Base-by-base conservation (phyloP, 352 stramenopile genomes). In the Phytophthora citricola region DNA sequence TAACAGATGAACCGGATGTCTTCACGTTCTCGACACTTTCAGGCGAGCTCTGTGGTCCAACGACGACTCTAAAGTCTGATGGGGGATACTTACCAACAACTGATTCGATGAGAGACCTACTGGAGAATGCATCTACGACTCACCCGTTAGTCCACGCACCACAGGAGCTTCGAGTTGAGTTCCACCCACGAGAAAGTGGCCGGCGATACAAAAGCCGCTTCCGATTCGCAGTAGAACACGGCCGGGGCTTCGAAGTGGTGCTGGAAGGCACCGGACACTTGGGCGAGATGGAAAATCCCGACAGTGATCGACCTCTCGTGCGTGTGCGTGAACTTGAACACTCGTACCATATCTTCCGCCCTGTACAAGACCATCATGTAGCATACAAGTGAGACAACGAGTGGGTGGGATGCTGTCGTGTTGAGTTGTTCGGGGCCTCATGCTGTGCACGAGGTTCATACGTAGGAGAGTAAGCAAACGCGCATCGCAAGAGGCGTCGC, bases 221-320 rank as follows among this genome's bases (percentile, higher is more conserved):
- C 52, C 85, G 83, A 10, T 82, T 95, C 29, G 63, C 41, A n/a
- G 83, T 95, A 2, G 71, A 76, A 22, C 50, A 85, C 34, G 87
- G 85, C 20, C 58, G 79, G 20, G 83, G 83, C 50, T 91, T 87
- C 52, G 87, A 95, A 52, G 54, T 95, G 14, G 76, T 90, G 31
- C 67, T 95, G 14, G 78, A 93, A 65, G 87, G 87, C 22, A 70
- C 79, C 15, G 83, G 85, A 1, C 85, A 91, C 48, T 71, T 92
- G 24, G 63, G 81, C 22, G 85, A 94, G 58, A 63, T 83, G 4
- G 56, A 79, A 39, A 51, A 75, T 22, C 66, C 60, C 5, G 80
- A 91, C 40, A 75, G 81, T n/a, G 75, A 88, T 44, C 75, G 80
- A 5, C 62, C 79, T 11, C 66, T 87, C 34, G 78, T 80, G 3